Evolutionary conservation across 164 flowering plant species (phyloP), one percentile per base, ranked within the genome.

Genomic region (Brasenia schreberi): DNA sequence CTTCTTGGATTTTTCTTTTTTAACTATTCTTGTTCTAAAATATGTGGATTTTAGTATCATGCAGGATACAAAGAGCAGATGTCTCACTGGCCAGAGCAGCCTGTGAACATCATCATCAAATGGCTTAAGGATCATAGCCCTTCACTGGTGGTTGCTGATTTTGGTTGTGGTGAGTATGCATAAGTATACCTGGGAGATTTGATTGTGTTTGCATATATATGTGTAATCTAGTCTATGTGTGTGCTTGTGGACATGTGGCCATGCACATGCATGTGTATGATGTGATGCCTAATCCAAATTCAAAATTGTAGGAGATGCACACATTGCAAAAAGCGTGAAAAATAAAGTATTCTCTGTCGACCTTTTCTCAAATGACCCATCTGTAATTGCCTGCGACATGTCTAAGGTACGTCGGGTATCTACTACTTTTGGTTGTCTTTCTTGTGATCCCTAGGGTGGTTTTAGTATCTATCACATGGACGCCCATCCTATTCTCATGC

Each of bases 341-440:
- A 94, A 94, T 67, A 84, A 89, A 83, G 98, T 94, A 63, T 84
- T 77, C 79, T 91, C 98, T 45, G 66, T 94, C 72, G 98, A 91
- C 81, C 97, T 94, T 53, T 87, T 94, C 43, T 73, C 98, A 4
- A 81, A 83, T 70, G 92, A 94, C 75, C 93, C 98, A 73, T 84
- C 92, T 60, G 92, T 91, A 7, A 85, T 91, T 75, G 92, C 95
- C 56, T 91, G 97, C 80, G 98, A 91, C 72, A 94, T 94, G 98
- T 81, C 97, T 72, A 86, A 82, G 70, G 98, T 90, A 85, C 66
- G 92, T 77, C 0, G 12, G 52, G 44, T 44, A n/a, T 60, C n/a
- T n/a, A n/a, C n/a, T n/a, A n/a, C n/a, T 44, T 10, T 44, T 18
- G 19, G 7, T 69, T 59, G 4, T n/a, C 4, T 42, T 49, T 10